Evolutionary conservation across 371 early-diverging fungal genomes (phyloP).

Genomic region (Gilbertella persicaria): DNA sequence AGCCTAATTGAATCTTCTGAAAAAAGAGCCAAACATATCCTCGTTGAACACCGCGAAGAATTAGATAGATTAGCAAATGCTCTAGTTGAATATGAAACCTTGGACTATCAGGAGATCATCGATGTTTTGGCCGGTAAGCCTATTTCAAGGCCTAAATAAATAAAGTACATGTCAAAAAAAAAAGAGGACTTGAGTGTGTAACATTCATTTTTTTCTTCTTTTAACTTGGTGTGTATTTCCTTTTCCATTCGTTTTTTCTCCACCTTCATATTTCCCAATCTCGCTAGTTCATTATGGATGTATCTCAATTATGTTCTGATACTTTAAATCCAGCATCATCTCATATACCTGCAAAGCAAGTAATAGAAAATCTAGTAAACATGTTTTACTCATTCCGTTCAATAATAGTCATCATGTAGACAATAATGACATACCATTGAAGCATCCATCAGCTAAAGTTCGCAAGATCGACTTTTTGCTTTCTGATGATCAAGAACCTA

Average conservation of each 20-base stretch:
- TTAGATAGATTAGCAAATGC: slow-evolving; percentile 91
- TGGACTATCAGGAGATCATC: slow-evolving; percentile 86
- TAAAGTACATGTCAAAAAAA: neutral
- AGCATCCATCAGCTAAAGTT: neutral
- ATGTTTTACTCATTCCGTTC: neutral
- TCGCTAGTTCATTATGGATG: slow-evolving; percentile 6
- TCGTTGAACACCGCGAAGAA: slow-evolving; percentile 80
- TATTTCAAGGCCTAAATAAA: slow-evolving; percentile 39
- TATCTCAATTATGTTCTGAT: slow-evolving; percentile 15
- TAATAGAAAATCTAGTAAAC: neutral
- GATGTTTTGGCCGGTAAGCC: slow-evolving; percentile 72
- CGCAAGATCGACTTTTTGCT: slow-evolving; percentile 1
- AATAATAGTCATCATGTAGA: neutral
- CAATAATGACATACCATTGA: neutral
- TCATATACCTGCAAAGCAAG: slow-evolving; percentile 1
- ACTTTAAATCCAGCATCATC: slow-evolving; percentile 3
- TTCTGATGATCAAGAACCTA: neutral
- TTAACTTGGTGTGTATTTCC: neutral
- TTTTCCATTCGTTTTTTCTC: neutral
- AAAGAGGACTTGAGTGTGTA: neutral
- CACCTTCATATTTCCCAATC: neutral
- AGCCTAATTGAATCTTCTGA: slow-evolving; percentile 64
- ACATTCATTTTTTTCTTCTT: neutral
- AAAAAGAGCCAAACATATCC: slow-evolving; percentile 67
- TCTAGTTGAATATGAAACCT: slow-evolving; percentile 91